Conservation (phyloP, 1,284 basidiomycete genomes). For the Cutaneotrichosporon sp. region DNA sequence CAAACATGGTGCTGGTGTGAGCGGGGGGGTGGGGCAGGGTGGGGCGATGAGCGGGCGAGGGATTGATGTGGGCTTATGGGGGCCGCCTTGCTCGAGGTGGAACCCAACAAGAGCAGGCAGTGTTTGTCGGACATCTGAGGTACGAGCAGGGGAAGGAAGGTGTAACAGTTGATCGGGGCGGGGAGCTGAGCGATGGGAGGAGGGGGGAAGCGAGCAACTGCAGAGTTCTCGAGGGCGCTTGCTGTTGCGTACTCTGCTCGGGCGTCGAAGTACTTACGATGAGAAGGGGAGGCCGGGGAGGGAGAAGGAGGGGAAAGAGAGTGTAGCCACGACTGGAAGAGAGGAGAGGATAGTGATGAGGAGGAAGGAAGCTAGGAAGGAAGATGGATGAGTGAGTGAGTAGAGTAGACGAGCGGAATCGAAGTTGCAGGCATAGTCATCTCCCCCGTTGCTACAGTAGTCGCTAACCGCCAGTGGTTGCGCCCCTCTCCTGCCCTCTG, state of each 20-base stretch:
- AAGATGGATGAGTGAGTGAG: neutral
- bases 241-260: too few relatives aligned
- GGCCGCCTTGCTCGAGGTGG: too few relatives aligned
- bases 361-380: too few relatives aligned
- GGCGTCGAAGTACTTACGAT: neutral
- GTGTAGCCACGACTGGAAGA: neutral
- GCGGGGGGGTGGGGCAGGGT: neutral
- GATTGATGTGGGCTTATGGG: neutral
- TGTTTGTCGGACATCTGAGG: neutral
- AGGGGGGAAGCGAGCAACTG: neutral
- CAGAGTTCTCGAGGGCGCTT: neutral
- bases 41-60: too few relatives aligned
- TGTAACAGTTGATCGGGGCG: neutral
- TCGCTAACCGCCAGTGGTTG: too few relatives aligned
- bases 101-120: neutral
- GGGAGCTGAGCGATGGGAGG: neutral
- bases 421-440: too few relatives aligned
- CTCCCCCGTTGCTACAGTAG: too few relatives aligned
- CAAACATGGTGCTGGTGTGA: constrained; percentile 13
- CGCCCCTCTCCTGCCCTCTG: too few relatives aligned
- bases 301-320: neutral
- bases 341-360: too few relatives aligned
- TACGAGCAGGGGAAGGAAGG: neutral
- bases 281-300: neutral
- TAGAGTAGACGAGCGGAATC: too few relatives aligned